A percentile compares a stretch with the other conserved stretches of the same genome.
Evolutionary conservation across 495 filamentous ascomycete species (phyloP).

Genomic region (Aspergillus mulundensis): DNA sequence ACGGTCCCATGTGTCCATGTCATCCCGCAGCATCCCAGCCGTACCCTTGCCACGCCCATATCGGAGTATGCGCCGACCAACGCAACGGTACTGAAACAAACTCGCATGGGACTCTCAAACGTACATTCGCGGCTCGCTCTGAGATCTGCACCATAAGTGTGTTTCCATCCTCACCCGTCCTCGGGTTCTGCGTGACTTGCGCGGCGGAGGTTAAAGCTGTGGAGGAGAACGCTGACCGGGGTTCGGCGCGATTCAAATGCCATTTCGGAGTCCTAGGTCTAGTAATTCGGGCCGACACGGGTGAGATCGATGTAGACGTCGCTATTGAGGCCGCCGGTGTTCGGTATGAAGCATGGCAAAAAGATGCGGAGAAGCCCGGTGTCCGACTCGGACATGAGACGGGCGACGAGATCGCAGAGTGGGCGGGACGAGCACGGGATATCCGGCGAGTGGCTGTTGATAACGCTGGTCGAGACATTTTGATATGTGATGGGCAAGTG

Average conservation of each 20-base stretch:
- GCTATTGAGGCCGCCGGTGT: not conserved
- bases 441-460: constrained; percentile 24
- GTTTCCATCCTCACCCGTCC: constrained; percentile 69
- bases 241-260: constrained; percentile 2
- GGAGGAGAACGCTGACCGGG: constrained; percentile 31
- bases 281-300: not conserved
- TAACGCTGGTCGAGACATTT: constrained; percentile 31
- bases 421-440: constrained; percentile 14
- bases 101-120: constrained; percentile 18
- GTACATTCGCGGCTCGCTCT: constrained; percentile 71
- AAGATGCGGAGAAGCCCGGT: constrained; percentile 35
- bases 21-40: not conserved
- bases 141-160: constrained; percentile 78
- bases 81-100: not conserved
- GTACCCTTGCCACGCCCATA: constrained; percentile 2
- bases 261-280: not conserved
- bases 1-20: no score
- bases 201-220: constrained; percentile 27
- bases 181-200: constrained; percentile 36
- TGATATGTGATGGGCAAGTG: not conserved
- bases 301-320: not conserved
- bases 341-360: constrained; percentile 14
- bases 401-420: constrained; percentile 26
- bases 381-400: constrained; percentile 15
- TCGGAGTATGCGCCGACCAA: not conserved